Percentiles rank a stretch among this genome's conserved stretches.
Conservation (phyloP, 164 flowering plant species). For the Tetrastigma voinierianum region DNA sequence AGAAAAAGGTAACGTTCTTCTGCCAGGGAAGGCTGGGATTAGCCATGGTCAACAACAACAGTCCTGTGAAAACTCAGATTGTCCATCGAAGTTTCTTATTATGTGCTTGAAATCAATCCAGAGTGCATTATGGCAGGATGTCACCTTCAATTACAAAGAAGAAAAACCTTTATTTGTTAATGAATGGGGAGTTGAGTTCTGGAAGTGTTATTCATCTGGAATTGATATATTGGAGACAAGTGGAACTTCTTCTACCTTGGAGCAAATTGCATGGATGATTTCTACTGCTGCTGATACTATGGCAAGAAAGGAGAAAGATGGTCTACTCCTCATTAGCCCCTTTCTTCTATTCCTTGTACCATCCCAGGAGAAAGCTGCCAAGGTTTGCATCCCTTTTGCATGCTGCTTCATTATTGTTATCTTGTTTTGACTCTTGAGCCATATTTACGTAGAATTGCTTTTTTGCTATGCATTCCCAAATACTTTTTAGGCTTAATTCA, state of each 20-base stretch:
- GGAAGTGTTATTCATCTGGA: slow-evolving; percentile 55
- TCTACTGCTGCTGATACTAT: slow-evolving; percentile 74
- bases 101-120: slow-evolving; percentile 76
- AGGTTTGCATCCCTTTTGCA: slow-evolving; percentile 43
- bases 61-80: slow-evolving; percentile 19
- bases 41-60: slow-evolving; percentile 10
- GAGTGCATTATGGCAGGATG: slow-evolving; percentile 37
- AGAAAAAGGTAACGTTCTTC: slow-evolving; percentile 11
- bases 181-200: slow-evolving; percentile 83
- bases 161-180: slow-evolving; percentile 47
- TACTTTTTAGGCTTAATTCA: too few species aligned
- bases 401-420: neutral
- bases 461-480: too few species aligned
- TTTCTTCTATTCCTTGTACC: slow-evolving; percentile 78
- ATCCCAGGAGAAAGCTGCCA: slow-evolving; percentile 54
- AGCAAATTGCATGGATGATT: slow-evolving; percentile 86
- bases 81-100: slow-evolving; percentile 72
- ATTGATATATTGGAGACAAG: slow-evolving; percentile 63
- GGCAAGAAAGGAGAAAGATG: slow-evolving; percentile 62
- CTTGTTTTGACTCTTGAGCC: neutral
- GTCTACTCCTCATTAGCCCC: slow-evolving; percentile 44
- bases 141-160: slow-evolving; percentile 18
- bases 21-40: slow-evolving; percentile 5
- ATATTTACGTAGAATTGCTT: too few species aligned
- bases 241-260: slow-evolving; percentile 43